phyloP scores from a whole-genome alignment of 768 basidiomycete genomes.

The Mycena epipterygia region DNA sequence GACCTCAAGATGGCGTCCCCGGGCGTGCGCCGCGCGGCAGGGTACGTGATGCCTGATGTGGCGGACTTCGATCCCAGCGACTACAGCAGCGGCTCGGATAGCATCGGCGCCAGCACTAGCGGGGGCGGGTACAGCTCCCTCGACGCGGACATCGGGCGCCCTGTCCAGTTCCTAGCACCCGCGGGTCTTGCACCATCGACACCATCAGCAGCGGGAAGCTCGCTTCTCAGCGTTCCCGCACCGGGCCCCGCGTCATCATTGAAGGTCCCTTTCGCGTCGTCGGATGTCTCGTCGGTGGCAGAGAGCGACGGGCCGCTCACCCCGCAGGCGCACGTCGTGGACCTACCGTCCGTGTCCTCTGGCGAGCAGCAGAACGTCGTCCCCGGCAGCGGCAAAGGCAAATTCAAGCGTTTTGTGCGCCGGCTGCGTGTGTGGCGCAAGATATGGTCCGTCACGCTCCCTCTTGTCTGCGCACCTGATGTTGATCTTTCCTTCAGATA shows the following conservation, averaged over 20 bases:
- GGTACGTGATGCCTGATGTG: neutral
- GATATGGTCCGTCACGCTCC: neutral
- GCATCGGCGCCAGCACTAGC: neutral
- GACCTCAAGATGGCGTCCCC: conserved; percentile 17
- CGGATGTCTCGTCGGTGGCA: neutral
- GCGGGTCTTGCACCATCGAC: neutral
- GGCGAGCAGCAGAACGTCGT: neutral
- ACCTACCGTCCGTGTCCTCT: neutral
- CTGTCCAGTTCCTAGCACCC: neutral
- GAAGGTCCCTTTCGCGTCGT: neutral
- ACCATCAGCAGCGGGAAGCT: neutral
- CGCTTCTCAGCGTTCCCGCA: conserved; percentile 7
- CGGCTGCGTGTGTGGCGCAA: conserved; percentile 27
- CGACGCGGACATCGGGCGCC: neutral
- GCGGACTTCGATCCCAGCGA: neutral
- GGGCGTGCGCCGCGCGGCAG: conserved; percentile 20
- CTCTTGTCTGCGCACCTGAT: neutral
- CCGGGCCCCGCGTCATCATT: neutral
- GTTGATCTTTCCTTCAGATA: neutral
- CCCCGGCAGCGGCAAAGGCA: neutral
- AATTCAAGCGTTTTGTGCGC: conserved; percentile 22
- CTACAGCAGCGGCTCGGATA: neutral
- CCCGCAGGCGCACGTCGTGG: neutral
- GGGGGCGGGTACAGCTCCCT: conserved; percentile 22
- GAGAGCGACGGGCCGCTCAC: neutral